Evolutionary conservation across 2,329 filamentous ascomycete species (phyloP), one percentile per base, ranked within the genome.

Genomic region (Pseudogymnoascus pannorum): DNA sequence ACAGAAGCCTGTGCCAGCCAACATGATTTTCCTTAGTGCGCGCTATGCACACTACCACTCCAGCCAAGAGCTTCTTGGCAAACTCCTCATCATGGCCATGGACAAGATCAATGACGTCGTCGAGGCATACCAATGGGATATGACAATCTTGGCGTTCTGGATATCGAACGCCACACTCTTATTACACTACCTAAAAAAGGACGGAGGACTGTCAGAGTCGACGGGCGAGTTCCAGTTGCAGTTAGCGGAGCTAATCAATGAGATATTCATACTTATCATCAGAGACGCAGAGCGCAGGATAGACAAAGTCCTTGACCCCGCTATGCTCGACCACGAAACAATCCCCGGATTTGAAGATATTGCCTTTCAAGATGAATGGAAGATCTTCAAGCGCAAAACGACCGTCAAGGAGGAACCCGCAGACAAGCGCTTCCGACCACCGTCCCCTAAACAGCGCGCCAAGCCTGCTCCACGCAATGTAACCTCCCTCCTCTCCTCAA

Each of bases 81-180:
- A 88, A 44, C 82, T 97, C 24, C 83, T 99, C 14, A 81, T 89
- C 24, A 87, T 88, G 35, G 91, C 94, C 36, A 96, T 96, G 83
- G 91, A 96, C 70, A 94, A 93, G 75, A 97, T 99, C 69, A 97
- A 97, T 71, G 88, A 92, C 63, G 91, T 97, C 29, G 92, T 99
- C n/a, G 94, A 97, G 74, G 84, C 84, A 64, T 87, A 93, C 71
- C 94, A 99, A 72, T 97, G 94, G 94, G 94, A 99, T 72, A 99
- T 99, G 94, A 99, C 94, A 0, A 96, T 99, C 67, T 79, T 99
- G 36, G 94, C 94, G 2, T 99, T 99, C 72, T 99, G 94, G 94
- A 92, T 97, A 70, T 97, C 94, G 1, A 99, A 99, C 73, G 92
- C 91, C 7, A 99, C 94, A 0, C 77, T 99, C 38, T 78, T 99